phyloP scores from a whole-genome alignment of 2,329 filamentous ascomycete genomes.

The Aulographum hederae region DNA sequence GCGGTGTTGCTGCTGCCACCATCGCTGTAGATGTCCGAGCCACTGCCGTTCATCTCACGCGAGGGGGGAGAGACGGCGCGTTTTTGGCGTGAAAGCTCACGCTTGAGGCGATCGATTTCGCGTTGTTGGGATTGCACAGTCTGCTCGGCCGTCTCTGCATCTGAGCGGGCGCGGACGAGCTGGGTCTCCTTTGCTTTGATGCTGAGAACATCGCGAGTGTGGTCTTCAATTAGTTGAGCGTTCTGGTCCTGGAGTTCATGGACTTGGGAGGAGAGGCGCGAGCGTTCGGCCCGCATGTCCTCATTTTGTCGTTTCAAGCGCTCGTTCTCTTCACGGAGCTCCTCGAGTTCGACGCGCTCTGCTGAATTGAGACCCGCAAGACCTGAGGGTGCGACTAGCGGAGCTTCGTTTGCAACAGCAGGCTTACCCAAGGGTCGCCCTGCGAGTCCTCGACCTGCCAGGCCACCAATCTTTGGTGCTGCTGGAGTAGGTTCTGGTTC shows the following conservation, averaged over 20 bases:
- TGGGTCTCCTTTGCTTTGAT: slow-evolving; percentile 99
- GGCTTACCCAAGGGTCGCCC: slow-evolving; percentile 74
- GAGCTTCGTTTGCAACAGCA: slow-evolving; percentile 15
- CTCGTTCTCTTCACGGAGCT: slow-evolving; percentile 70
- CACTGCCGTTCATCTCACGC: slow-evolving; percentile 28
- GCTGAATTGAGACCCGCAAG: slow-evolving; percentile 51
- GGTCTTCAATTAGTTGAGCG: slow-evolving; percentile 88
- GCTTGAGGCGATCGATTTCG: slow-evolving; percentile 86
- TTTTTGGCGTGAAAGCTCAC: slow-evolving; percentile 45
- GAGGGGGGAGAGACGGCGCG: slow-evolving; percentile 33
- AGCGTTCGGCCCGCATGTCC: slow-evolving; percentile 65
- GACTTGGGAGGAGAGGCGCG: slow-evolving; percentile 68
- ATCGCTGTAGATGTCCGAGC: slow-evolving; percentile 15
- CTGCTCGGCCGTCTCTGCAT: slow-evolving; percentile 76
- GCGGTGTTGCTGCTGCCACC: too few relatives aligned
- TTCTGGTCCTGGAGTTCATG: slow-evolving; percentile 95
- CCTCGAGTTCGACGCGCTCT: slow-evolving; percentile 86
- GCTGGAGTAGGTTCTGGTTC: slow-evolving; percentile 24
- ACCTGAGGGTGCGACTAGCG: slow-evolving; percentile 27
- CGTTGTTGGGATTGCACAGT: slow-evolving; percentile 67
- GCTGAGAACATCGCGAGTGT: slow-evolving; percentile 83
- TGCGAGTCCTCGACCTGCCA: slow-evolving; percentile 59
- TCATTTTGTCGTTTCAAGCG: slow-evolving; percentile 56
- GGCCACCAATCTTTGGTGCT: slow-evolving; percentile 37
- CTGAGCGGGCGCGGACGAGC: slow-evolving; percentile 74